A percentile compares a stretch with the other conserved stretches of the same genome.
Evolutionary conservation across 1,284 basidiomycete species (phyloP).

Genomic region (Ceratobasidium sp.): DNA sequence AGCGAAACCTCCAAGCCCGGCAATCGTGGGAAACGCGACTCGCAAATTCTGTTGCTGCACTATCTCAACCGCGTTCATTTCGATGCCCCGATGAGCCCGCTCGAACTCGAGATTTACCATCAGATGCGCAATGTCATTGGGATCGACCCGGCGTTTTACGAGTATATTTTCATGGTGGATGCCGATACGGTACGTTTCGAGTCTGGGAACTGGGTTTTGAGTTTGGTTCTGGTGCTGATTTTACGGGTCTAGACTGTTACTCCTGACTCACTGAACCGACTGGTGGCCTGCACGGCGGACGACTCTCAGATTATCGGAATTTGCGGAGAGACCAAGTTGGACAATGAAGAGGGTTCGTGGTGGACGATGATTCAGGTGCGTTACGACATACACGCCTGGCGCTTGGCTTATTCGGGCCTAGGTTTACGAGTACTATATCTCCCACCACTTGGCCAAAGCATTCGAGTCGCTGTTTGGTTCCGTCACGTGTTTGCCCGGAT

Average conservation of each 20-base stretch:
- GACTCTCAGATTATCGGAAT: conserved; percentile 95
- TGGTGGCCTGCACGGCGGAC: conserved; percentile 86
- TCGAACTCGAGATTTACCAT: conserved; percentile 97
- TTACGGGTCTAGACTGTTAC: conserved; percentile 68
- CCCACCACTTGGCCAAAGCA: conserved; percentile 95
- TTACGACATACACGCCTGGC: background rate
- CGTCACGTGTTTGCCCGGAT: conserved; percentile 96
- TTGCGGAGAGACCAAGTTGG: conserved; percentile 93
- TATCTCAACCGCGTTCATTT: conserved; percentile 98
- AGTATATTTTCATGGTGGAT: conserved; percentile 97
- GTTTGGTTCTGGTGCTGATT: conserved; percentile 14
- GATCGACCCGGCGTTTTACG: conserved; percentile 96
- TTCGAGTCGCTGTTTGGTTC: conserved; percentile 97
- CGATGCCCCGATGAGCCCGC: conserved; percentile 91
- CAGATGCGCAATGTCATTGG: conserved; percentile 99
- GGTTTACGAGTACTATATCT: conserved; percentile 99
- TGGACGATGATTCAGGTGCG: conserved; percentile 95
- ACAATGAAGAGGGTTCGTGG: conserved; percentile 92
- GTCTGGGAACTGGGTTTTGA: background rate
- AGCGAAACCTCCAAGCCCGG: conserved; percentile 93
- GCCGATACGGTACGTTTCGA: conserved; percentile 87
- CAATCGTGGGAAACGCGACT: conserved; percentile 97
- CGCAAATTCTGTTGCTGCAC: conserved; percentile 93
- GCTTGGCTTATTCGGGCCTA: conserved; percentile 44
- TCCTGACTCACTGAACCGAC: conserved; percentile 86